These are phyloP conservation scores for Neurospora sp. DNA, from an alignment of 495 filamentous ascomycete species.

Conservation along the genomic window DNA sequence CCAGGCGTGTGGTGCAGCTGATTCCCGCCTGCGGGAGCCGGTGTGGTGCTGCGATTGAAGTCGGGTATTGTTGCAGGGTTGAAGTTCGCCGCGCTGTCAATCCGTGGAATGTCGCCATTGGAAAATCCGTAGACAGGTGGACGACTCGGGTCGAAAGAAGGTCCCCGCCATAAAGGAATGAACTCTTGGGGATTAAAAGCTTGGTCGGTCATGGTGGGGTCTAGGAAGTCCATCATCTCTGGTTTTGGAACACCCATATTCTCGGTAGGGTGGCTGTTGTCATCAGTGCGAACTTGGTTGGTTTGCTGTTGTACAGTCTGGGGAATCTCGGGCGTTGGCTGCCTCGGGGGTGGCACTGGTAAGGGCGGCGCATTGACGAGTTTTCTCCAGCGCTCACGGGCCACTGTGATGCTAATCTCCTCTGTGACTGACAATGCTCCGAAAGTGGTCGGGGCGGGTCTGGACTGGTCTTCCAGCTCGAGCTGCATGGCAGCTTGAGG, in stretches of 20 bases:
- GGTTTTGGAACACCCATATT: background rate
- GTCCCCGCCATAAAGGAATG: conserved; percentile 3
- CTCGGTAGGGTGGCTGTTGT: background rate
- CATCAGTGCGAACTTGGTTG: background rate
- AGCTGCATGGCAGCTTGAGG: conserved; percentile 31
- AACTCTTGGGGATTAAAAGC: conserved; percentile 20
- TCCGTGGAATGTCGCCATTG: background rate
- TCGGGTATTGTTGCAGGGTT: background rate
- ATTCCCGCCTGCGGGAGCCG: background rate
- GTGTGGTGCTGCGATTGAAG: background rate
- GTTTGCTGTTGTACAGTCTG: background rate
- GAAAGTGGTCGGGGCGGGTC: conserved; percentile 24
- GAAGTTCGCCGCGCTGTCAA: background rate
- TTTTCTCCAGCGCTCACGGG: conserved; percentile 35
- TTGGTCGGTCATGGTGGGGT: conserved; percentile 24
- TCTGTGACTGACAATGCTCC: conserved; percentile 26
- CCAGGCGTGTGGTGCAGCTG: background rate
- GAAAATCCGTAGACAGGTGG: conserved; percentile 6
- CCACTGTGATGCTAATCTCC: conserved; percentile 8
- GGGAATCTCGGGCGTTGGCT: background rate
- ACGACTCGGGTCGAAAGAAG: background rate
- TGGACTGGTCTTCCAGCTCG: conserved; percentile 28
- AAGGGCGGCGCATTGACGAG: conserved; percentile 29
- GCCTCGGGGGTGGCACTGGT: background rate
- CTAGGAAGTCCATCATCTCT: conserved; percentile 20